Conservation (phyloP, 148 eudicot genomes). For the Silene conica region DNA sequence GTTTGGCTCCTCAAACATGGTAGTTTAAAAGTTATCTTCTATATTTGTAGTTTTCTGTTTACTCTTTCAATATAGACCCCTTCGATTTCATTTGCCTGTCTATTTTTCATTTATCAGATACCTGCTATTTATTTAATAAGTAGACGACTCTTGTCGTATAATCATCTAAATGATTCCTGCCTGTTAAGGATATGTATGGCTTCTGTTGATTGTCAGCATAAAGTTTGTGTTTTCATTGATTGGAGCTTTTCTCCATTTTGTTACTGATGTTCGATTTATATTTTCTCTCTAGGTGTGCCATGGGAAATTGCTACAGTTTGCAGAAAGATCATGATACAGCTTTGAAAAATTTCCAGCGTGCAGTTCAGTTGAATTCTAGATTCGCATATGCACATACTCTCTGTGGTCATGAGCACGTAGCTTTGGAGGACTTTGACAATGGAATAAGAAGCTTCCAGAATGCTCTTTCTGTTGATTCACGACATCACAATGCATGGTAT, state of each 20-base stretch:
- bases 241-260: background rate
- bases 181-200: background rate
- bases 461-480: slow-evolving; percentile 82
- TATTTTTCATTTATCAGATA: background rate
- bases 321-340: slow-evolving; percentile 99
- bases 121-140: background rate
- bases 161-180: slow-evolving; percentile 3
- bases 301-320: slow-evolving; percentile 97
- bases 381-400: slow-evolving; percentile 95
- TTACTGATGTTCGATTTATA: slow-evolving; percentile 5
- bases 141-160: background rate
- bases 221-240: background rate
- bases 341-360: slow-evolving; percentile 87
- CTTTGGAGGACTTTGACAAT: slow-evolving; percentile 89
- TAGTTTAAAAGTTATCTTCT: slow-evolving; percentile 25
- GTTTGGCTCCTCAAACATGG: slow-evolving; percentile 98
- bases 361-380: slow-evolving; percentile 71
- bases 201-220: background rate
- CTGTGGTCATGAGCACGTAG: slow-evolving; percentile 97
- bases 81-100: background rate
- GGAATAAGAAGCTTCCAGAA: slow-evolving; percentile 81
- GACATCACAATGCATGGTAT: slow-evolving; percentile 99
- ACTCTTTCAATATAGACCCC: background rate
- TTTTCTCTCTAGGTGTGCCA: slow-evolving; percentile 75
- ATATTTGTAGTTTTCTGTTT: background rate